Evolutionary conservation across 73 alveolate genomes (phyloP).

Genomic region (Paramecium tetraurelia): DNA sequence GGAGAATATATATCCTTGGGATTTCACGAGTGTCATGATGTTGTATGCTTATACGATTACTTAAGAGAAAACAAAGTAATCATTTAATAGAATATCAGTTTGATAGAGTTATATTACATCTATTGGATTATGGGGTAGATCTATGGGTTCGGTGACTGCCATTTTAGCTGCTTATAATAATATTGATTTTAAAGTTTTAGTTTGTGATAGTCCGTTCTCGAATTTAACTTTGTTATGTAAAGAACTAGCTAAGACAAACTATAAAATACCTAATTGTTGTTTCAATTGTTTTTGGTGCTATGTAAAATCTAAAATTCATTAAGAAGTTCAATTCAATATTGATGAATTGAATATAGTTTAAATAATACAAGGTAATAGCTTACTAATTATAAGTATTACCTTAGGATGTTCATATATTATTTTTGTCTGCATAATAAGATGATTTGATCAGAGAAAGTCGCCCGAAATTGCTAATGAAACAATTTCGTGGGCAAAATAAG

Average conservation of each 20-base stretch:
- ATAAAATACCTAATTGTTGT: constrained; percentile 17
- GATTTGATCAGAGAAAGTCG: background rate
- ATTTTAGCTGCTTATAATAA: constrained; percentile 64
- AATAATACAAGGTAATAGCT: background rate
- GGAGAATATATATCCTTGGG: constrained; percentile 93
- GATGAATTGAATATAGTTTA: background rate
- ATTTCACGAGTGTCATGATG: constrained; percentile 77
- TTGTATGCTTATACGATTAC: constrained; percentile 69
- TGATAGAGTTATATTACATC: constrained; percentile 58
- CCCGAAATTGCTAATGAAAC: background rate
- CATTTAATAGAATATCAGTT: background rate
- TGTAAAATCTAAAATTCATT: background rate
- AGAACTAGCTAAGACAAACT: background rate
- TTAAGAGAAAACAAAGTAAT: constrained; percentile 69
- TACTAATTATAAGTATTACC: background rate
- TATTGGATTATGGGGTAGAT: constrained; percentile 89
- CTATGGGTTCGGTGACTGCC: constrained; percentile 94
- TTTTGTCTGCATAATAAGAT: constrained; percentile 1
- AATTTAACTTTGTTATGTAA: background rate
- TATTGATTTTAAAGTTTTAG: background rate
- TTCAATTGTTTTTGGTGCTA: constrained; percentile 49
- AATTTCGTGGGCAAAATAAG: background rate
- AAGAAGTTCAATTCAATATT: constrained; percentile 19
- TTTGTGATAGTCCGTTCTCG: constrained; percentile 51
- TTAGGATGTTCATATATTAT: background rate